Evolutionary conservation across 1,139 yeast genomes (phyloP), one percentile per base, ranked within the genome.

Genomic region (Debaryomyces subglobosus): DNA sequence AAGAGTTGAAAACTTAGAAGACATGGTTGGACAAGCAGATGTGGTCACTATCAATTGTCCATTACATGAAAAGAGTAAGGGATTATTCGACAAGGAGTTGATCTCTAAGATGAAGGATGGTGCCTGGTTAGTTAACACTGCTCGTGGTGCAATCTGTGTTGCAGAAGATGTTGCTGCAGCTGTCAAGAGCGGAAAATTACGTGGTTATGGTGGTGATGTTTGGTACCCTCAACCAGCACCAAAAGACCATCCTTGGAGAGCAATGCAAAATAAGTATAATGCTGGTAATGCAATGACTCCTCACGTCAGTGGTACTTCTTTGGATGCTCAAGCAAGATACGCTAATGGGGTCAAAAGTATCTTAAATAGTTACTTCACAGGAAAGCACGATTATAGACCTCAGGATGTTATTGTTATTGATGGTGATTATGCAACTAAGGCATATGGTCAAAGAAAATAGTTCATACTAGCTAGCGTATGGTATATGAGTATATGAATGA

Each of bases 201-300:
- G 85, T 56, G 92, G 94, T 44, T 87, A 88, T 63, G 94, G 92
- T 59, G 95, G 95, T 59, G 95, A 87, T 65, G 95, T 88, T 45
- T 86, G 94, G 90, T 79, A 63, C 72, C 85, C 85, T 27, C 95
- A 87, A 70, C 96, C 95, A 38, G 89, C 95, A 32, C 89, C 90
- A 55, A 69, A 71, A 51, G 78, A 79, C 63, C 91, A 86, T 62
- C 91, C 92, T 53, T 88, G 95, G 95, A 77, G 91, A 74, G 53
- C 73, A 25, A 82, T 86, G 85, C 64, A 71, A 47, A 85, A 85
- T 76, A 71, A 78, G 56, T 79, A 74, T 57, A 89, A 89, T 49
- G 86, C 81, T 37, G 94, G 94, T 57, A 88, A 88, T 61, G 94
- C 94, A 51, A 86, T 88, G 94, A 85, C 90, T 46, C 92, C 94